Conservation (phyloP, 352 stramenopile genomes). For the Pseudoperonospora humuli region DNA sequence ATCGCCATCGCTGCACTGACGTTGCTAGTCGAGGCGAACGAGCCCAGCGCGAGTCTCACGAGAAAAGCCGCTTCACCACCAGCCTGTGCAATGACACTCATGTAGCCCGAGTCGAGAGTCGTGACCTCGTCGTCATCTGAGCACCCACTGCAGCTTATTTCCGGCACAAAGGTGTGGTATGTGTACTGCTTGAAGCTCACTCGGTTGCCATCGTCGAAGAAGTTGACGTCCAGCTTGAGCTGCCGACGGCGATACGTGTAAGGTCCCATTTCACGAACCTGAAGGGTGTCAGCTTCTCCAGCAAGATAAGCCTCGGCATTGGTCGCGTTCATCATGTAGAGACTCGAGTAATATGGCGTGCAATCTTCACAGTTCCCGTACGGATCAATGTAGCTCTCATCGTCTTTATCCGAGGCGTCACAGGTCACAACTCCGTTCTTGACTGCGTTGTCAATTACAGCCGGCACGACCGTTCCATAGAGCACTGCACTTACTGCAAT, state of each 20-base stretch:
- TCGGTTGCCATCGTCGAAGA: conserved; percentile 33
- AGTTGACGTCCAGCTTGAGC: conserved; percentile 43
- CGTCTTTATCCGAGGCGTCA: conserved; percentile 21
- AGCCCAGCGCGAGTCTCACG: conserved; percentile 34
- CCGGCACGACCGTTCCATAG: conserved; percentile 40
- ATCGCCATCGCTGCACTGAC: conserved; percentile 17
- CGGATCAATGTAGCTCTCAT: conserved; percentile 36
- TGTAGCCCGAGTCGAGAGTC: conserved; percentile 48
- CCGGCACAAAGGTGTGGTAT: conserved; percentile 49
- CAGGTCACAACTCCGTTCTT: conserved; percentile 37
- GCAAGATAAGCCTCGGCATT: conserved; percentile 41
- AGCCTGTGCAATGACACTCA: conserved; percentile 58
- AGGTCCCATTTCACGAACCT: conserved; percentile 49
- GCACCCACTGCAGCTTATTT: conserved; percentile 44
- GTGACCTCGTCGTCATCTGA: conserved; percentile 41
- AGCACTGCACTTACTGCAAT: conserved; percentile 33
- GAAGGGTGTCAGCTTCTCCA: conserved; percentile 36
- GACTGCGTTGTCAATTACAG: conserved; percentile 37
- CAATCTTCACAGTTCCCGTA: conserved; percentile 61
- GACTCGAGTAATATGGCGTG: conserved; percentile 46
- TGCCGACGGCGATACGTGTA: conserved; percentile 62
- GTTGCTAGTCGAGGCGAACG: conserved; percentile 34
- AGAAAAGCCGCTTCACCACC: conserved; percentile 57
- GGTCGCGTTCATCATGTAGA: conserved; percentile 38
- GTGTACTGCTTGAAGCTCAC: conserved; percentile 64